Percentiles rank a stretch among this genome's conserved stretches.
Conservation (phyloP, 768 basidiomycete genomes). For the Jaapia argillacea region DNA sequence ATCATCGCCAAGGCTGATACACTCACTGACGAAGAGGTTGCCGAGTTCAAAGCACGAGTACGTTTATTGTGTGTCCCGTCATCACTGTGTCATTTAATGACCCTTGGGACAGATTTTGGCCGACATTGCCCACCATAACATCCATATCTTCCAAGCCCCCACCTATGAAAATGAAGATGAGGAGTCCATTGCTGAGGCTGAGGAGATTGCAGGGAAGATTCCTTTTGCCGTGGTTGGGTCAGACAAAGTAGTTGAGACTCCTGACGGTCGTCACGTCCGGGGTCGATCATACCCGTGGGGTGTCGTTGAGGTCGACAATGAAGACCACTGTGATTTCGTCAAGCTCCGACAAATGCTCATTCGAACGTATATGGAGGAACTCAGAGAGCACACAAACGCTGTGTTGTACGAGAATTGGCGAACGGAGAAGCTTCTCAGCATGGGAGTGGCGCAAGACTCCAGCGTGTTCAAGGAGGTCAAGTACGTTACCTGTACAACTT, state of each 20-base stretch:
- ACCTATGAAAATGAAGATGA: conserved; percentile 98
- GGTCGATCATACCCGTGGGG: conserved; percentile 98
- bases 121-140: conserved; percentile 92
- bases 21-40: conserved; percentile 91
- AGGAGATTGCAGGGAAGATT: conserved; percentile 97
- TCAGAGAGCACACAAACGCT: conserved; percentile 94
- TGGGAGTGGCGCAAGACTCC: conserved; percentile 98
- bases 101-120: conserved; percentile 59
- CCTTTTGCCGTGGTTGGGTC: conserved; percentile 98
- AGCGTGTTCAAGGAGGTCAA: conserved; percentile 99
- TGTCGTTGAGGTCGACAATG: conserved; percentile 98
- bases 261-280: conserved; percentile 87
- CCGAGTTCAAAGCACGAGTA: conserved; percentile 88
- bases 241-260: conserved; percentile 67
- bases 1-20: conserved; percentile 99
- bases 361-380: conserved; percentile 98
- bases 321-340: conserved; percentile 98
- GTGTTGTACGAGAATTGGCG: conserved; percentile 98
- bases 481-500: conserved; percentile 37
- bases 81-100: too few species aligned
- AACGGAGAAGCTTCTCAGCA: conserved; percentile 88
- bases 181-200: conserved; percentile 93
- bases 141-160: conserved; percentile 97
- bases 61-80: too few species aligned
- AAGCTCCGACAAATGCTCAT: conserved; percentile 99